phyloP scores from a whole-genome alignment of 176 grass and related monocot genomes.

The Secale cereale region DNA sequence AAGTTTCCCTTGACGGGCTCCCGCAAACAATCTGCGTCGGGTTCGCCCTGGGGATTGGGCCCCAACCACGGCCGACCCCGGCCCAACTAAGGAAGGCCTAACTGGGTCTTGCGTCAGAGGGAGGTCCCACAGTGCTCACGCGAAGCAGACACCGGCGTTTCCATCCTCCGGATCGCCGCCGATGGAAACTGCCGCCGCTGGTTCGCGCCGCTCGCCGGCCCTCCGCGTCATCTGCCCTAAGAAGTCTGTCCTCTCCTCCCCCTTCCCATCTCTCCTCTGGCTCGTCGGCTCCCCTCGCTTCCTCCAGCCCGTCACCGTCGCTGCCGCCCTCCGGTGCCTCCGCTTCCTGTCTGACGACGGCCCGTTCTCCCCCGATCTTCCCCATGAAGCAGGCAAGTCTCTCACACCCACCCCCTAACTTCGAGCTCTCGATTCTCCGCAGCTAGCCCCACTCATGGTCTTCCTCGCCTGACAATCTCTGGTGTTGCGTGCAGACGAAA shows the following conservation, averaged over 20 bases:
- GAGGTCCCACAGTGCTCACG: neutral
- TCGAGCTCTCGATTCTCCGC: neutral
- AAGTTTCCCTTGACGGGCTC: too few relatives aligned
- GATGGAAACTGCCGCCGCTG: constrained; percentile 26
- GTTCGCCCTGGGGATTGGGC: too few relatives aligned
- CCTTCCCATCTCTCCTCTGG: constrained; percentile 29
- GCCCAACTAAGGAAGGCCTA: neutral
- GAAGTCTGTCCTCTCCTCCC: constrained; percentile 8
- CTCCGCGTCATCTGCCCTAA: constrained; percentile 33
- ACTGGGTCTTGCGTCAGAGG: neutral
- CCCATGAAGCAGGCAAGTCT: constrained; percentile 36
- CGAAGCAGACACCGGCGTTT: neutral
- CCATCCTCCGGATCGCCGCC: neutral
- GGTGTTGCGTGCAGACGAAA: constrained; percentile 55
- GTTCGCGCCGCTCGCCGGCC: neutral
- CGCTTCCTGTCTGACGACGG: neutral
- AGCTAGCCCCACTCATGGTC: neutral
- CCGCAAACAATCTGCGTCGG: too few relatives aligned
- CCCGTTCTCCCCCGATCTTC: constrained; percentile 18
- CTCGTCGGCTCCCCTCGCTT: constrained; percentile 42
- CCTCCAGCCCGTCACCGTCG: constrained; percentile 41
- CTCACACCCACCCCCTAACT: neutral
- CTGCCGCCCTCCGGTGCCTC: constrained; percentile 22
- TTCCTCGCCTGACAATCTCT: neutral
- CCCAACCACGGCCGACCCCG: too few relatives aligned